Conservation (phyloP, 2,329 filamentous ascomycete genomes). For the Pseudohalonectria lignicola region DNA sequence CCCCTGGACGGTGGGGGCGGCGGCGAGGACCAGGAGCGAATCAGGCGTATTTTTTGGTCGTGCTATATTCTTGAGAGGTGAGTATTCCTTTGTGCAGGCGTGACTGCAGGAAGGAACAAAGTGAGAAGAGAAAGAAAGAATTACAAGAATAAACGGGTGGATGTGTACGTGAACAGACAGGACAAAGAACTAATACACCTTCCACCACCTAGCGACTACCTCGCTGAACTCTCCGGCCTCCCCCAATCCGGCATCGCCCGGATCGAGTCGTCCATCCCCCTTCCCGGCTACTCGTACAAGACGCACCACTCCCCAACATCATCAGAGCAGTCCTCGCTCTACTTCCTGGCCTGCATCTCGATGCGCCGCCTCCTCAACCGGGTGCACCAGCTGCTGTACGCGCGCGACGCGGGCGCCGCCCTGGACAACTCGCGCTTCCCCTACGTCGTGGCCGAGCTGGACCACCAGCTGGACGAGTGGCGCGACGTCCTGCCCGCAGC, state of each 20-base stretch:
- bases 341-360: constrained; percentile 42
- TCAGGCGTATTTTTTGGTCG: constrained; percentile 41
- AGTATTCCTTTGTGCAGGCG: background rate
- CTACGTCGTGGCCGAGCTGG: constrained; percentile 33
- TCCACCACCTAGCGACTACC: constrained; percentile 28
- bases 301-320: constrained; percentile 26
- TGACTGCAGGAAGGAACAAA: no score
- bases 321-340: constrained; percentile 36
- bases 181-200: background rate
- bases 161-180: no score
- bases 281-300: constrained; percentile 29
- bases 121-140: no score
- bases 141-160: no score
- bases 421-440: constrained; percentile 33
- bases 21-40: constrained; percentile 29
- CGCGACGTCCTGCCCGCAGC: constrained; percentile 30
- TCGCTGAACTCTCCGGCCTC: constrained; percentile 38
- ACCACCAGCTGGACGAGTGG: constrained; percentile 38
- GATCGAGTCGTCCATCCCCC: constrained; percentile 36
- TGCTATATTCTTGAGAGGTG: constrained; percentile 43
- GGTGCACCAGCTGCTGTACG: constrained; percentile 37
- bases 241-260: constrained; percentile 37
- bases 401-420: constrained; percentile 29
- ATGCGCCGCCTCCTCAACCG: constrained; percentile 36
- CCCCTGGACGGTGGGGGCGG: constrained; percentile 8